Conservation (phyloP, 179 eudicot species). For the Patellifolia procumbens region DNA sequence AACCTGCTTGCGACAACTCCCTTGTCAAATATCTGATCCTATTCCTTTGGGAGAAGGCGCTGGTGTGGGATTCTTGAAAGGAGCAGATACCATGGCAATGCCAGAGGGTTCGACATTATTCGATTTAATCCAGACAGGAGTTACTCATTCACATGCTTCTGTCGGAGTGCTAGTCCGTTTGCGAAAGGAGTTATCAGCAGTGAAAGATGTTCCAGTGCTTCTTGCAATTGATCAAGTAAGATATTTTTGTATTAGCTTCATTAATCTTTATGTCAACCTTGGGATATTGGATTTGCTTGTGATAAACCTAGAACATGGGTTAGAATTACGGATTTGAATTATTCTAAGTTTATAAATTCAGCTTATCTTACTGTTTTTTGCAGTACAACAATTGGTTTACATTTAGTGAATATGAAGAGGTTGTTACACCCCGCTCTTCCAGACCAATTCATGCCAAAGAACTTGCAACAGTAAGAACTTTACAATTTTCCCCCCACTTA, state of each 20-base stretch:
- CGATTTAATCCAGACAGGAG: conserved; percentile 76
- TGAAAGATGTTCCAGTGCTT: conserved; percentile 79
- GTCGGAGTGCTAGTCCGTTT: conserved; percentile 86
- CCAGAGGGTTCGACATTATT: conserved; percentile 73
- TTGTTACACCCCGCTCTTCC: conserved; percentile 73
- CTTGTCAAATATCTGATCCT: conserved; percentile 73
- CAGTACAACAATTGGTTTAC: conserved; percentile 98
- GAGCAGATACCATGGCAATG: conserved; percentile 65
- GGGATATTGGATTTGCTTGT: background rate
- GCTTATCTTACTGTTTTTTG: conserved; percentile 26
- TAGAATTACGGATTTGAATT: background rate
- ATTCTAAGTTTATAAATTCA: background rate
- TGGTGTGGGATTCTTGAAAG: conserved; percentile 83
- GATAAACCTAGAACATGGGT: background rate
- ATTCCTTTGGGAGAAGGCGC: conserved; percentile 91
- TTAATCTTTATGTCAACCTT: conserved; percentile 8
- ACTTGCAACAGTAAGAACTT: conserved; percentile 59
- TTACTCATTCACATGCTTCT: conserved; percentile 68
- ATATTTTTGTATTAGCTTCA: conserved; percentile 1
- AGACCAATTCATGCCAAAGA: conserved; percentile 81
- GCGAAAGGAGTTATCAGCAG: conserved; percentile 79
- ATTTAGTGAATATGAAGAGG: conserved; percentile 72
- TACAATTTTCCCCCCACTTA: background rate
- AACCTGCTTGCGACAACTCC: conserved; percentile 51
- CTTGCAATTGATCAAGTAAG: conserved; percentile 86